A percentile compares a stretch with the other conserved stretches of the same genome.
Evolutionary conservation across 1,139 yeast genomes (phyloP).

Genomic region (Geotrichum restrictum): DNA sequence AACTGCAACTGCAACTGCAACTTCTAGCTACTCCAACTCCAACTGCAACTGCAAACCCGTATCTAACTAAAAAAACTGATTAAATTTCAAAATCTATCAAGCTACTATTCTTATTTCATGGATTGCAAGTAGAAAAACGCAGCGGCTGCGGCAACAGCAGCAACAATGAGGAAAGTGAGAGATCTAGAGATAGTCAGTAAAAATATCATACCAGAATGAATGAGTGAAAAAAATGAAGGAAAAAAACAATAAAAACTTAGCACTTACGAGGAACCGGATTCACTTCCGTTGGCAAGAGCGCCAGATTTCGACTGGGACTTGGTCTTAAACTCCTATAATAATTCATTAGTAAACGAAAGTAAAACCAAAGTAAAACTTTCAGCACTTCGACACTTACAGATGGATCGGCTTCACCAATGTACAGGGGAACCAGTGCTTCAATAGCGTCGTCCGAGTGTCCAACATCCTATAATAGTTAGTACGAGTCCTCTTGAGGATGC

Average conservation of each 20-base stretch:
- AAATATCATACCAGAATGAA: too few species aligned
- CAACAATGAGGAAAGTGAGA: constrained; percentile 47
- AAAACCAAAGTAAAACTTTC: background rate
- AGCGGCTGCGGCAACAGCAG: constrained; percentile 53
- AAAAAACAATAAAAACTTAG: too few species aligned
- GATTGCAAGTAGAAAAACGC: constrained; percentile 49
- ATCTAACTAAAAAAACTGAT: too few species aligned
- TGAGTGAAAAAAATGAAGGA: background rate
- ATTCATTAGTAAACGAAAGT: background rate
- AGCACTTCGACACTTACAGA: constrained; percentile 28
- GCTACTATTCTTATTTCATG: constrained; percentile 21
- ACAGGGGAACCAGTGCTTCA: constrained; percentile 62
- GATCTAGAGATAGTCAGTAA: constrained; percentile 5
- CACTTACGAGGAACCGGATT: constrained; percentile 16
- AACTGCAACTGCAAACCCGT: too few species aligned
- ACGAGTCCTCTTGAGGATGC: too few species aligned
- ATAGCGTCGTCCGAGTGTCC: constrained; percentile 97
- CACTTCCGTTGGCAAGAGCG: background rate
- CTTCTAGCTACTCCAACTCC: too few species aligned
- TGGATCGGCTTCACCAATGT: constrained; percentile 64
- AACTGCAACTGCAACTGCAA: too few species aligned
- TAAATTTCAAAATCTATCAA: too few species aligned
- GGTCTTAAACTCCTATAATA: constrained; percentile 27
- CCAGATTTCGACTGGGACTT: constrained; percentile 21
- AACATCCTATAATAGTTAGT: constrained; percentile 50